phyloP scores from a whole-genome alignment of 345 rosid genomes.

The Excoecaria agallocha region DNA sequence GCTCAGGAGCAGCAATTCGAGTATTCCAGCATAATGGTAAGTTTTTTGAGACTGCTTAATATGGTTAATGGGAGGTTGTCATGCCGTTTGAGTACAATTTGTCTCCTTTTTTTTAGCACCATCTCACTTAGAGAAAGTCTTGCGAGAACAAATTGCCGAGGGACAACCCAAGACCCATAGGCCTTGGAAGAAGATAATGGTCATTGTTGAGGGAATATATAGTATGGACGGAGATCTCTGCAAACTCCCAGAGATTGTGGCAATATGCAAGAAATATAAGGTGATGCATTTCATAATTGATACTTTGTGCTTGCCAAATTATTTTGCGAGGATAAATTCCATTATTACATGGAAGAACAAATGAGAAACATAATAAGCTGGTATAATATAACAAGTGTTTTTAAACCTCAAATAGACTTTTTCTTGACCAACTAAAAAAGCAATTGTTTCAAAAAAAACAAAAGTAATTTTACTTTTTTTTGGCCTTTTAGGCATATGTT shows the following conservation, averaged over 20 bases:
- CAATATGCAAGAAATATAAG: conserved; percentile 92
- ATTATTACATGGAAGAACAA: not conserved
- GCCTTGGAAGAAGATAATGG: conserved; percentile 94
- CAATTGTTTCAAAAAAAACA: too few species aligned
- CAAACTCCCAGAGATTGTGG: conserved; percentile 83
- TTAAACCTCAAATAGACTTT: not conserved
- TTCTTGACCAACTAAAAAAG: too few species aligned
- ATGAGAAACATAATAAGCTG: not conserved
- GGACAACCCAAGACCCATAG: conserved; percentile 93
- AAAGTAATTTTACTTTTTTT: not conserved
- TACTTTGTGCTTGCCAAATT: too few species aligned
- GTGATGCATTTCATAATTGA: conserved; percentile 28
- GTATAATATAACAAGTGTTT: not conserved
- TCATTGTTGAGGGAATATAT: conserved; percentile 85
- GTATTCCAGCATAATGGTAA: conserved; percentile 95
- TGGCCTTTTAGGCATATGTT: conserved; percentile 54
- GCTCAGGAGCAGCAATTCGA: conserved; percentile 90
- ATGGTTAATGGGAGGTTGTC: not conserved
- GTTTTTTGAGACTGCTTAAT: conserved; percentile 17
- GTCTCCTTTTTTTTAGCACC: conserved; percentile 54
- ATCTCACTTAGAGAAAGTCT: conserved; percentile 83
- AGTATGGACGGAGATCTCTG: conserved; percentile 97
- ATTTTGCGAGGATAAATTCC: not conserved
- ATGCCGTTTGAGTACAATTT: not conserved
- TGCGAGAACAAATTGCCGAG: conserved; percentile 89